Conservation (phyloP, 1,284 basidiomycete species). For the Testicularia cyperi region DNA sequence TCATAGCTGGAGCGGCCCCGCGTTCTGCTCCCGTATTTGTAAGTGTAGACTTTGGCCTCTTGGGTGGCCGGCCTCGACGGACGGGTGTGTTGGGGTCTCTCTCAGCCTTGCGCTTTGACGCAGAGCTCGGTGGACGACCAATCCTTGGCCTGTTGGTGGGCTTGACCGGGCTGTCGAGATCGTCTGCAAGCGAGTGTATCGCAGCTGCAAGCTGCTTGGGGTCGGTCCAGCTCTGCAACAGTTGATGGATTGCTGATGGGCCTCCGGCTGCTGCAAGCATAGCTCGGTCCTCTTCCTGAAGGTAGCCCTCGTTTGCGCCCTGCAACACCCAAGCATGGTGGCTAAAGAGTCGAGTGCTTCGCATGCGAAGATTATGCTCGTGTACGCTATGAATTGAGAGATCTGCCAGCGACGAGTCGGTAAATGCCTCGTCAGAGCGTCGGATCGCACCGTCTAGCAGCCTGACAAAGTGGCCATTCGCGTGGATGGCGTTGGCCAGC, state of each 20-base stretch:
- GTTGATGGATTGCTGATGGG: conserved; percentile 7
- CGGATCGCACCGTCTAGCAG: conserved; percentile 9
- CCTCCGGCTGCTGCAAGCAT: conserved; percentile 24
- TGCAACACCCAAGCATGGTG: conserved; percentile 37
- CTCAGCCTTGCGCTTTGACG: background rate
- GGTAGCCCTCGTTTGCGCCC: conserved; percentile 26
- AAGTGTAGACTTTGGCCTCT: no score
- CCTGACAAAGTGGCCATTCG: conserved; percentile 12
- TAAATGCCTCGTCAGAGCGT: conserved; percentile 22
- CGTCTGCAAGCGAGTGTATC: conserved; percentile 3
- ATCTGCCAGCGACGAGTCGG: conserved; percentile 25
- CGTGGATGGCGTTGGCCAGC: conserved; percentile 17
- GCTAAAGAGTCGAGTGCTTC: conserved; percentile 26
- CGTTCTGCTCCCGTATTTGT: no score
- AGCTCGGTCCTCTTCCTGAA: conserved; percentile 12
- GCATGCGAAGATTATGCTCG: conserved; percentile 25
- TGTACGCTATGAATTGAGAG: conserved; percentile 20
- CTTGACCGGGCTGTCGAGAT: conserved; percentile 9
- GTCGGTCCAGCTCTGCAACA: conserved; percentile 6
- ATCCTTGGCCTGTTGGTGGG: background rate
- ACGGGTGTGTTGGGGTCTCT: background rate
- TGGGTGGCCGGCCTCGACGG: conserved; percentile 11
- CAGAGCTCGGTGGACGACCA: conserved; percentile 5
- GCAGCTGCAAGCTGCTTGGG: conserved; percentile 2
- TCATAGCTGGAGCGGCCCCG: no score